phyloP scores from a whole-genome alignment of 2,329 filamentous ascomycete species.

The Calonectria crousiana region DNA sequence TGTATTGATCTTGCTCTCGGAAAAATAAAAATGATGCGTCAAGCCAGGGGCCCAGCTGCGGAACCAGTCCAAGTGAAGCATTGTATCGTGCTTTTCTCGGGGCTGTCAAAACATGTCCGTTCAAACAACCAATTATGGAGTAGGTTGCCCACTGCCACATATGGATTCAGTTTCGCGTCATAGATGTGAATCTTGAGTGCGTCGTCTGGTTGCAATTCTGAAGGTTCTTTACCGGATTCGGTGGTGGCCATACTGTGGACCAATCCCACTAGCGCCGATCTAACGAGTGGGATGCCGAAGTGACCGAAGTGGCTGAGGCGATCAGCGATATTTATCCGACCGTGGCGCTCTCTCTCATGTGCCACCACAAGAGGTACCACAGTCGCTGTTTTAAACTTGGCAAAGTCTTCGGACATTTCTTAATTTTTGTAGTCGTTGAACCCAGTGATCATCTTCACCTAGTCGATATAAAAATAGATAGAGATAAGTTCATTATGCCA shows the following conservation, averaged over 20 bases:
- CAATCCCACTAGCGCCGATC: background rate
- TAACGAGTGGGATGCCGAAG: background rate
- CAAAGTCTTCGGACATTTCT: background rate
- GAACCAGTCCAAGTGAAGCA: constrained; percentile 31
- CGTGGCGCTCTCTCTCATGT: background rate
- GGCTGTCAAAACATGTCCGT: background rate
- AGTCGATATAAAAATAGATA: background rate
- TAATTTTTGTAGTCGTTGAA: background rate
- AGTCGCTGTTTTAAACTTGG: background rate
- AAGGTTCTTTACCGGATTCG: constrained; percentile 2
- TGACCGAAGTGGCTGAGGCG: background rate
- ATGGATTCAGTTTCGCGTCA: constrained; percentile 24
- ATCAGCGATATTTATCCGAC: background rate
- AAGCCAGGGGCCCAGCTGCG: constrained; percentile 15
- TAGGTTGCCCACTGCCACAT: constrained; percentile 16
- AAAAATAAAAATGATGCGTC: constrained; percentile 29
- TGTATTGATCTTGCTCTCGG: constrained; percentile 25
- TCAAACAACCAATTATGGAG: background rate
- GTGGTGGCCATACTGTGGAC: background rate
- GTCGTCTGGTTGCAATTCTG: constrained; percentile 20
- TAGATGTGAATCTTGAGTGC: constrained; percentile 26
- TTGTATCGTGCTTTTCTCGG: constrained; percentile 22
- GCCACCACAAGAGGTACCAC: background rate
- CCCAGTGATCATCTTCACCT: background rate
- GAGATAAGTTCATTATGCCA: background rate